Percentiles rank a stretch among this genome's conserved stretches.
Evolutionary conservation across 2,329 filamentous ascomycete species (phyloP).

Genomic region (Diaporthe ampelina): DNA sequence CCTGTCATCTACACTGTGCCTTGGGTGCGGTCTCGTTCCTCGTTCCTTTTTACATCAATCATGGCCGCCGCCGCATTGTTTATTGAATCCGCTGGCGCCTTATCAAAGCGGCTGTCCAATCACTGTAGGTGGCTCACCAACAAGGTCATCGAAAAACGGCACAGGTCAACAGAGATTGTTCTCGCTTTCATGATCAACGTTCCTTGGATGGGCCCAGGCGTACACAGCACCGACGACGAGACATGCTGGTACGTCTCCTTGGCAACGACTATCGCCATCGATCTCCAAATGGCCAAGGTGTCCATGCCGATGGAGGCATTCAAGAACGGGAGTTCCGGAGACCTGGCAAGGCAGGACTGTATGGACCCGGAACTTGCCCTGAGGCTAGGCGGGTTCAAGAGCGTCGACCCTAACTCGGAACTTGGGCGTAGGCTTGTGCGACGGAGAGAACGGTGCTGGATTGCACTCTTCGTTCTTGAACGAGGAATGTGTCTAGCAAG

Average conservation of each 20-base stretch:
- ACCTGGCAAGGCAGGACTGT: slow-evolving; percentile 74
- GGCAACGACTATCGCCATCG: slow-evolving; percentile 77
- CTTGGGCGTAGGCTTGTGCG: slow-evolving; percentile 73
- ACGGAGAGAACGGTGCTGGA: slow-evolving; percentile 77
- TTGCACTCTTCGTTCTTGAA: slow-evolving; percentile 80
- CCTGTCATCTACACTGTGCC: slow-evolving; percentile 74
- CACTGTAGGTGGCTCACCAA: slow-evolving; percentile 75
- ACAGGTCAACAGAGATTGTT: slow-evolving; percentile 80
- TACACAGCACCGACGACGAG: slow-evolving; percentile 79
- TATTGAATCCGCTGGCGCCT: slow-evolving; percentile 71
- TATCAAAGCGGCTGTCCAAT: slow-evolving; percentile 75
- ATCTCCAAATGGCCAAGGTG: slow-evolving; percentile 79
- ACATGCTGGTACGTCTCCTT: slow-evolving; percentile 80
- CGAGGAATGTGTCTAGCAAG: slow-evolving; percentile 80
- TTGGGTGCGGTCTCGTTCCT: slow-evolving; percentile 77
- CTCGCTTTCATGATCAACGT: slow-evolving; percentile 82
- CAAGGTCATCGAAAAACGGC: slow-evolving; percentile 71
- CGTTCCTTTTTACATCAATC: slow-evolving; percentile 80
- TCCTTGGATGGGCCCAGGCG: slow-evolving; percentile 79
- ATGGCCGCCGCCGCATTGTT: slow-evolving; percentile 78
- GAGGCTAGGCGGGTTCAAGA: slow-evolving; percentile 75
- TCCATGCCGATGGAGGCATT: slow-evolving; percentile 67
- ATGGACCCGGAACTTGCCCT: slow-evolving; percentile 77
- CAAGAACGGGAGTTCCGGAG: slow-evolving; percentile 60
- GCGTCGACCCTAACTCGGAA: slow-evolving; percentile 72